Evolutionary conservation across 2,329 filamentous ascomycete genomes (phyloP).

Genomic region (Alternaria longipes): DNA sequence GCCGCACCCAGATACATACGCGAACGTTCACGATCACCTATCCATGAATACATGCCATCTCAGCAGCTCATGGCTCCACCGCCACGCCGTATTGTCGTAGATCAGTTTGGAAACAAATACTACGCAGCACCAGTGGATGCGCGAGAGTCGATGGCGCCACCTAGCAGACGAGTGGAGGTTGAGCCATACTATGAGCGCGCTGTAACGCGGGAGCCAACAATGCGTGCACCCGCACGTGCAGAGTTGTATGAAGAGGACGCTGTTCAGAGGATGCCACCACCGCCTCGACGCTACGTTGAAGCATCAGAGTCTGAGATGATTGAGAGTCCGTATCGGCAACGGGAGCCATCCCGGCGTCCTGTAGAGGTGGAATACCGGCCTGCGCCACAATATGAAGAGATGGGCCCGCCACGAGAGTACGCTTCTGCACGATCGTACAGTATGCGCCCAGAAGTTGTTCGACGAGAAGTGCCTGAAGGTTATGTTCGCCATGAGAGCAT

Average conservation of each 20-base stretch:
- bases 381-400: constrained; percentile 48
- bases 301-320: constrained; percentile 67
- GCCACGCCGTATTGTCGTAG: constrained; percentile 75
- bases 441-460: constrained; percentile 50
- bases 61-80: constrained; percentile 57
- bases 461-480: constrained; percentile 46
- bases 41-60: constrained; percentile 50
- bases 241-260: constrained; percentile 58
- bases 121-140: constrained; percentile 63
- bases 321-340: constrained; percentile 65
- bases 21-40: constrained; percentile 55
- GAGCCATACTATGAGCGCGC: constrained; percentile 73
- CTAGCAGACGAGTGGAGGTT: constrained; percentile 59
- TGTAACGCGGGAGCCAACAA: constrained; percentile 62
- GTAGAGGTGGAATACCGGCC: constrained; percentile 47
- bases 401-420: constrained; percentile 48
- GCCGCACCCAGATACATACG: constrained; percentile 51
- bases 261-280: constrained; percentile 56
- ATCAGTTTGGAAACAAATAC: constrained; percentile 85
- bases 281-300: constrained; percentile 62
- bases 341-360: constrained; percentile 67
- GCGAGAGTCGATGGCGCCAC: constrained; percentile 65
- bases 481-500: constrained; percentile 54
- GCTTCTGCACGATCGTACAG: constrained; percentile 49
- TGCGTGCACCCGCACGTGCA: constrained; percentile 58